phyloP scores from a whole-genome alignment of 805 yeast species.

The Starmerella geochares region DNA sequence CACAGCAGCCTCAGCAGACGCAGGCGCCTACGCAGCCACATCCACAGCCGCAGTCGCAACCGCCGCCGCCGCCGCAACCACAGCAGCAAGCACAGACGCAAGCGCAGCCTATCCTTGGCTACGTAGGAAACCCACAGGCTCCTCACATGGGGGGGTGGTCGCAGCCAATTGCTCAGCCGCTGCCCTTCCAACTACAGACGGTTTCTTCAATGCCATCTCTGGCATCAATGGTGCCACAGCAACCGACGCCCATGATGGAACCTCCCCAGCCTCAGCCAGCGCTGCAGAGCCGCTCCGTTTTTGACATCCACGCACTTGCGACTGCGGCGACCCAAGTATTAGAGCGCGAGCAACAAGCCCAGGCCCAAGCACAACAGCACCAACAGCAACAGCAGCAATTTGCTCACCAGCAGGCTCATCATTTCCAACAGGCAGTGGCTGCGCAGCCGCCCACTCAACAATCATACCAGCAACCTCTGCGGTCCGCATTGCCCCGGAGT shows the following conservation, averaged over 20 bases:
- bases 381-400: slow-evolving; percentile 17
- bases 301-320: slow-evolving; percentile 37
- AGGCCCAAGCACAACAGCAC: slow-evolving; percentile 3
- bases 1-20: slow-evolving; percentile 14
- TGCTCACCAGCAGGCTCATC: slow-evolving; percentile 1
- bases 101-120: slow-evolving; percentile 1
- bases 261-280: slow-evolving; percentile 10
- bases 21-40: not conserved
- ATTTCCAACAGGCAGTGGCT: not conserved
- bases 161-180: not conserved
- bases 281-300: slow-evolving; percentile 22
- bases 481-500: slow-evolving; percentile 11
- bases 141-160: not conserved
- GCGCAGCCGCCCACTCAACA: slow-evolving; percentile 2
- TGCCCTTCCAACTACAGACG: slow-evolving; percentile 4
- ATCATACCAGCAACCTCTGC: slow-evolving; percentile 11
- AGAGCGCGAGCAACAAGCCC: slow-evolving; percentile 30
- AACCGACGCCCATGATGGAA: slow-evolving; percentile 5
- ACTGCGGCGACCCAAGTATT: slow-evolving; percentile 39
- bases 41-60: no score
- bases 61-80: not conserved
- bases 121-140: not conserved
- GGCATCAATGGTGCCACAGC: slow-evolving; percentile 9
- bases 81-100: not conserved
- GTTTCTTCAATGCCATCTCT: slow-evolving; percentile 9